These are phyloP conservation scores for Rhododendron williamsianum DNA, from an alignment of 148 eudicot genomes.

Conservation along the genomic window DNA sequence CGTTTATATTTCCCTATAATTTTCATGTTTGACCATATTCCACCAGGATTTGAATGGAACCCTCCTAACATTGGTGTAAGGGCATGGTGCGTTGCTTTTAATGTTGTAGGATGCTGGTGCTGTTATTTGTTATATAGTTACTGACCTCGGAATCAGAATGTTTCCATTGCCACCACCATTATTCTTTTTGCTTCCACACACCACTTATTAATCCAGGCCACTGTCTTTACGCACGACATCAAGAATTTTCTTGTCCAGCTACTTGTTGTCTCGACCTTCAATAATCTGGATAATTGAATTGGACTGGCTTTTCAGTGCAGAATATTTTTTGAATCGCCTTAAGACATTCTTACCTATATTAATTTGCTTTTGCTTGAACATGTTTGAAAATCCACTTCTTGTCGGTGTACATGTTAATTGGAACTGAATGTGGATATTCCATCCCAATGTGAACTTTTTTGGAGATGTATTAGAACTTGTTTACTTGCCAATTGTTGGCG, in stretches of 20 bases:
- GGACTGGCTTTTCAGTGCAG: neutral
- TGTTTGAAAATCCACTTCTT: neutral
- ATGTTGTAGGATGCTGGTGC: neutral
- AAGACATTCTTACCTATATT: neutral
- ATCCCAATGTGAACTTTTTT: neutral
- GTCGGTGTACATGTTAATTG: neutral
- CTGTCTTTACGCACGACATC: neutral
- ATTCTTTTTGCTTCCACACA: neutral
- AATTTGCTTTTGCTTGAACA: neutral
- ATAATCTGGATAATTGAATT: neutral
- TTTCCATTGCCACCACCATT: neutral
- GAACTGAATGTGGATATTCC: neutral
- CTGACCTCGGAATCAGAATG: neutral
- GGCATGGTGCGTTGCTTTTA: neutral
- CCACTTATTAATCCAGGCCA: neutral
- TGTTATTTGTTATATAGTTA: neutral
- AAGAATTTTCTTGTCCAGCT: neutral
- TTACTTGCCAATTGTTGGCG: neutral
- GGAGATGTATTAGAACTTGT: neutral
- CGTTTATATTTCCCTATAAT: neutral
- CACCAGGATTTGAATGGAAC: neutral
- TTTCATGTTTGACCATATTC: neutral
- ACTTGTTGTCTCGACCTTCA: neutral
- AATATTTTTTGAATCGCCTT: neutral
- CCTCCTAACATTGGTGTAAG: neutral